Evolutionary conservation across 108 stramenopile species (phyloP), one percentile per base, ranked within the genome.

Genomic region (Pelagomonas calceolata): DNA sequence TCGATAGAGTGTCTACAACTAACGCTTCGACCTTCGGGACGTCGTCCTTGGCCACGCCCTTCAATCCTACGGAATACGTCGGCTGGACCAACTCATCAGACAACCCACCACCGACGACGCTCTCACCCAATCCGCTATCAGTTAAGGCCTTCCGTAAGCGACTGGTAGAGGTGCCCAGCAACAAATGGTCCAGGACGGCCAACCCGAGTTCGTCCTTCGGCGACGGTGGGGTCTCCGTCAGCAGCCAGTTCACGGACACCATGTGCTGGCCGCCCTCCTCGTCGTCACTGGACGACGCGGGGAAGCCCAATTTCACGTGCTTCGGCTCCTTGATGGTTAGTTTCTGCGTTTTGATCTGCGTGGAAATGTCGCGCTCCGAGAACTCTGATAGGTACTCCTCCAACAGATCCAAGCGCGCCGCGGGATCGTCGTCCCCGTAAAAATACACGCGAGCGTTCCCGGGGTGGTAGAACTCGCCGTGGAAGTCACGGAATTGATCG

Each of bases 371-470:
- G 67, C 79, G 79, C 71, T 88, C 88, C 29, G 81, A 86, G 76
- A 95, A 96, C 66, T 95, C 93, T 0, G 67, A 34, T 4, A 96
- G 86, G 73, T 93, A 94, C 67, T 89, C 87, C 70, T 97, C 94
- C 85, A 99, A 86, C 31, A 97, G 68, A 67, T 94, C 91, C 68
- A 99, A 82, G 14, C 96, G 83, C 65, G 82, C 74, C 34, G 44
- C 66, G 26, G 92, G 93, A 80, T 94, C 90, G 75, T 98, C 97
- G 75, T 99, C 96, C 17, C 98, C 98, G 72, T 89, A 93, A 65
- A 95, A 89, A 84, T 92, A 99, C 64, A 98, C 90, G 36, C 91
- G 87, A 31, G 94, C 86, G 75, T 99, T 99, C 74, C 82, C 80
- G 21, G 98, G 98, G 74, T 96, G 95, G 81, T 99, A 99, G 71